Conservation (phyloP, 169 alveolate genomes). For the Neospora caninum region DNA sequence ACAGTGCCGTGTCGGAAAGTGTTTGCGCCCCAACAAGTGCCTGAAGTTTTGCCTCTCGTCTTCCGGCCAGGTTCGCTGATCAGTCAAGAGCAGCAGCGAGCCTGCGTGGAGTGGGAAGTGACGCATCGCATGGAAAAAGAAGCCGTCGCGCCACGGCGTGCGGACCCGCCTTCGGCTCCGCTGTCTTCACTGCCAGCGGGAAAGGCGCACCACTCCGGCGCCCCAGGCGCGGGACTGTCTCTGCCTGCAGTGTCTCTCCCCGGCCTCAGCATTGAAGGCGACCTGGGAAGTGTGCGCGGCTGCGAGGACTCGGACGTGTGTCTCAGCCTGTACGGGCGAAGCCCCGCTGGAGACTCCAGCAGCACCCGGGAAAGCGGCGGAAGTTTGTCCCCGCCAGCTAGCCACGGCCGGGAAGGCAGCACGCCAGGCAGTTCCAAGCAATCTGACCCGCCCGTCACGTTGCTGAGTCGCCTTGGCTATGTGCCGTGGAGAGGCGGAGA, state of each 20-base stretch:
- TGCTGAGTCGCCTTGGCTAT: not conserved
- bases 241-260: not conserved
- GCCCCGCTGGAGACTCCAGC: not conserved
- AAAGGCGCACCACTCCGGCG: not conserved
- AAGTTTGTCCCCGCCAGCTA: not conserved
- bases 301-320: not conserved
- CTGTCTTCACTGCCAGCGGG: not conserved
- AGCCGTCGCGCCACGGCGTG: not conserved
- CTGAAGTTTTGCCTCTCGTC: not conserved
- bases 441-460: not conserved
- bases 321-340: not conserved
- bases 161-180: not conserved
- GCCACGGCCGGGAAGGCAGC: not conserved
- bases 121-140: not conserved
- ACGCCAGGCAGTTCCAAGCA: not conserved
- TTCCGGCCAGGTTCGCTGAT: not conserved
- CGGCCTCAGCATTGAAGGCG: not conserved
- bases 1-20: not conserved
- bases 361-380: constrained; percentile 18
- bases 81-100: not conserved
- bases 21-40: not conserved
- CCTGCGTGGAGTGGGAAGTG: not conserved
- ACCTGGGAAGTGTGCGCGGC: not conserved
- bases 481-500: not conserved
- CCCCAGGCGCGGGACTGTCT: not conserved